phyloP scores from a whole-genome alignment of 139 green algal genomes.

The Coelastrella sp. region DNA sequence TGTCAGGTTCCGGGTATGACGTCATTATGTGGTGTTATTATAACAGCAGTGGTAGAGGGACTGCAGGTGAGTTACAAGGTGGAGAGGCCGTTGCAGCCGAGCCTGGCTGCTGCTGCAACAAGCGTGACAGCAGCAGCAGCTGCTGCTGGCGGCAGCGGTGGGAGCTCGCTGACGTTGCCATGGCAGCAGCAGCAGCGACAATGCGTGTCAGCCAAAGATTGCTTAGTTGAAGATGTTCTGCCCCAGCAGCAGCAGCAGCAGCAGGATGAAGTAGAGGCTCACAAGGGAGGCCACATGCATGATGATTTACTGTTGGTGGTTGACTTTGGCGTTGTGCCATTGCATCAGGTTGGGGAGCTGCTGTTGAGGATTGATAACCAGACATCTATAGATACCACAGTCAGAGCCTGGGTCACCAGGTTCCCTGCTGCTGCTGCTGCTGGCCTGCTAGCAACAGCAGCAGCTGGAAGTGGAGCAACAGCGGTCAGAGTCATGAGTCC shows the following conservation, averaged over 20 bases:
- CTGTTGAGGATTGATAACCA: constrained; percentile 1
- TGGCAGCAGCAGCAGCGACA: too few species aligned
- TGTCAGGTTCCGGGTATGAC: constrained; percentile 25
- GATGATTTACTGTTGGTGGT: background rate
- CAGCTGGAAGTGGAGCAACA: constrained; percentile 3
- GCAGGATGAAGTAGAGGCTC: background rate
- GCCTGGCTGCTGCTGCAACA: background rate
- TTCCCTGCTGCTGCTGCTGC: constrained; percentile 2
- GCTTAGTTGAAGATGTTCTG: too few species aligned
- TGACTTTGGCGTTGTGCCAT: background rate
- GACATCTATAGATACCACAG: background rate
- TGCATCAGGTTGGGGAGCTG: constrained; percentile 6
- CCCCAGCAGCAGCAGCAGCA: constrained; percentile 15
- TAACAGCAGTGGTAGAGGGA: constrained; percentile 1
- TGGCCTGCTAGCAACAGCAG: background rate
- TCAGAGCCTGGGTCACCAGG: background rate
- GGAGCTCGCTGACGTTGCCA: too few species aligned
- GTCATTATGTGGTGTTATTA: background rate
- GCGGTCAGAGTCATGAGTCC: background rate
- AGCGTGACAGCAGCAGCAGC: background rate
- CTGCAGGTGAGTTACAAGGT: constrained; percentile 17
- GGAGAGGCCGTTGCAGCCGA: background rate
- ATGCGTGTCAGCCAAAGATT: too few species aligned
- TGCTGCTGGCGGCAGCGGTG: too few species aligned
- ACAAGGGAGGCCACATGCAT: background rate